Conservation (phyloP, 306 rosid species). For the Cicer cuneatum region DNA sequence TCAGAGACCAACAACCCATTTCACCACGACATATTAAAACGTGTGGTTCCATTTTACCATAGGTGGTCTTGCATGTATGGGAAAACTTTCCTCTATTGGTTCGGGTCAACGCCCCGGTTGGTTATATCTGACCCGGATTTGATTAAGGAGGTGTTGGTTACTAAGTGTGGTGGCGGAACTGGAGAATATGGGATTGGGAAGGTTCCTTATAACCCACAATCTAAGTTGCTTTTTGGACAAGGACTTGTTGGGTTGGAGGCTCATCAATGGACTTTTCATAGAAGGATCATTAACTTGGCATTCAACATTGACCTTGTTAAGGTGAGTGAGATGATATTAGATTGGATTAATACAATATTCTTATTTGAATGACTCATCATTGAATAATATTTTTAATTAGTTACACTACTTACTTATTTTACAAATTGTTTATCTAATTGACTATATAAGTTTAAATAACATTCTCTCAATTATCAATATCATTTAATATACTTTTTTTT, state of each 20-base stretch:
- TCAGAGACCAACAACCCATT: slow-evolving; percentile 25
- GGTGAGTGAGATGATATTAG: slow-evolving; percentile 45
- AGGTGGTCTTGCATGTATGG: slow-evolving; percentile 69
- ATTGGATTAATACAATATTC: too few relatives aligned
- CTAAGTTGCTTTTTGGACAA: slow-evolving; percentile 59
- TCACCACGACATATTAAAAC: slow-evolving; percentile 55
- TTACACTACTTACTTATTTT: too few relatives aligned
- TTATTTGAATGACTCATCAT: too few relatives aligned
- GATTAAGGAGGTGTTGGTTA: slow-evolving; percentile 66
- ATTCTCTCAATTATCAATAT: too few relatives aligned
- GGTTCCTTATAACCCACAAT: slow-evolving; percentile 49
- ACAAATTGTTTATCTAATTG: too few relatives aligned
- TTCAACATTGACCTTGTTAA: slow-evolving; percentile 65
- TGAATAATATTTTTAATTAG: too few relatives aligned
- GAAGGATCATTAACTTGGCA: slow-evolving; percentile 65
- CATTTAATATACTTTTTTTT: too few relatives aligned
- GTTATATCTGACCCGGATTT: slow-evolving; percentile 67
- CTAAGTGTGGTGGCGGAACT: slow-evolving; percentile 41
- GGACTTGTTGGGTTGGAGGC: slow-evolving; percentile 66
- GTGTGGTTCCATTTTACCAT: slow-evolving; percentile 63
- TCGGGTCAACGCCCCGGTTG: slow-evolving; percentile 71
- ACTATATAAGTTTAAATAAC: too few relatives aligned
- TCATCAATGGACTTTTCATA: slow-evolving; percentile 60
- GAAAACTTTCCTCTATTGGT: slow-evolving; percentile 69
- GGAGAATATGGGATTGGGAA: slow-evolving; percentile 45